Percentiles rank a stretch among this genome's conserved stretches.
These are phyloP conservation scores for Eudorina sp. DNA, from an alignment of 139 green algal genomes.

Conservation along the genomic window DNA sequence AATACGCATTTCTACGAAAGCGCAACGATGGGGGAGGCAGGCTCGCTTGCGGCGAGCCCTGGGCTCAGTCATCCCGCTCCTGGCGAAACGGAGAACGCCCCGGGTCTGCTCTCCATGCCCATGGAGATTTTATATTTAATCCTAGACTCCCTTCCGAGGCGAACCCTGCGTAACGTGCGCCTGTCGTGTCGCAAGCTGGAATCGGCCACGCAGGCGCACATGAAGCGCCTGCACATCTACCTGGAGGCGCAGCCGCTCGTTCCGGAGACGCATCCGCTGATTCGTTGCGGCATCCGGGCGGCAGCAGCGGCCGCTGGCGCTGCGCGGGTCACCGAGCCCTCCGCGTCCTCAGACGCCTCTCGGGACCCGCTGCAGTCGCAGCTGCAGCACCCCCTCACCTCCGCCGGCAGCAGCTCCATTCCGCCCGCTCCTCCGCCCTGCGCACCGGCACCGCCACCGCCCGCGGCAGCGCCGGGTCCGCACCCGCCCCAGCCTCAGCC, in stretches of 20 bases:
- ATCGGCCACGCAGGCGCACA: not conserved
- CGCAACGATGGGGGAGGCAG: constrained; percentile 1
- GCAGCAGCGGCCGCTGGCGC: no score
- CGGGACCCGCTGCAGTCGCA: no score
- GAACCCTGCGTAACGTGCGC: not conserved
- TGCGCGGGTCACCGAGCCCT: no score
- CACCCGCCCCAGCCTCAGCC: not conserved
- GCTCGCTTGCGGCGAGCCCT: not conserved
- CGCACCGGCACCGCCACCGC: no score
- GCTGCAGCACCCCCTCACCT: no score
- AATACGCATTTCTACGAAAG: no score
- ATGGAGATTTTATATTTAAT: not conserved
- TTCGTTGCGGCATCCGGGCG: no score
- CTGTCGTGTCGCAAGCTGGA: not conserved
- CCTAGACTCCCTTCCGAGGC: not conserved
- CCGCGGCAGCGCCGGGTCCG: not conserved
- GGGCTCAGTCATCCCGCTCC: not conserved
- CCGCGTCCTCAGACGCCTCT: no score
- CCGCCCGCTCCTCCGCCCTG: no score
- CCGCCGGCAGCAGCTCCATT: no score
- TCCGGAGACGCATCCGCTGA: not conserved
- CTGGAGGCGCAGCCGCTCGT: not conserved
- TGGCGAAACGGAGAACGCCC: not conserved
- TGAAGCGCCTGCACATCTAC: not conserved
- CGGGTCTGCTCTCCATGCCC: not conserved